Conservation (phyloP, 2,329 filamentous ascomycete genomes). For the Fusarium sp. region DNA sequence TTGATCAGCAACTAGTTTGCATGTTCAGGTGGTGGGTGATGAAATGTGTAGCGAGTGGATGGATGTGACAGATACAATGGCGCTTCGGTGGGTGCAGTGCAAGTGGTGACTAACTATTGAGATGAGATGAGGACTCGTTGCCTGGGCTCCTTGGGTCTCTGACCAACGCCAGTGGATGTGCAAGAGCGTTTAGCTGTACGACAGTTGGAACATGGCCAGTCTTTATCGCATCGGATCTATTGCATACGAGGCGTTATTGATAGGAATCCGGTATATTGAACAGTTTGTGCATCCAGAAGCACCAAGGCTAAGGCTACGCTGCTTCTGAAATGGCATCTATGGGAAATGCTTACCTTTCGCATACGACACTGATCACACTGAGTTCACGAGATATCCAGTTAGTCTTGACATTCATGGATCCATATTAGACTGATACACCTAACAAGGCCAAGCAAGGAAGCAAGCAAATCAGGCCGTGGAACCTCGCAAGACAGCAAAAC, state of each 20-base stretch:
- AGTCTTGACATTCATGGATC: not conserved
- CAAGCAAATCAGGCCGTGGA: not conserved
- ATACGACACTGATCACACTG: conserved; percentile 61
- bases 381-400: conserved; percentile 6
- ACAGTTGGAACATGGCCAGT: conserved; percentile 69
- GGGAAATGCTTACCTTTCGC: conserved; percentile 53
- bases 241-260: conserved; percentile 37
- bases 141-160: conserved; percentile 65
- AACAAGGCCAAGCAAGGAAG: not conserved
- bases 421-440: not conserved
- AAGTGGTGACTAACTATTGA: conserved; percentile 63
- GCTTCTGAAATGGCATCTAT: conserved; percentile 8
- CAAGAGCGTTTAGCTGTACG: conserved; percentile 64
- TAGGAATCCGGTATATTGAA: not conserved
- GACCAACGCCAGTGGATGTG: conserved; percentile 65
- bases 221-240: conserved; percentile 70
- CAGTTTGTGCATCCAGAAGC: conserved; percentile 1
- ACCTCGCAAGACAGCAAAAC: not conserved
- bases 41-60: not conserved
- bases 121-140: conserved; percentile 70
- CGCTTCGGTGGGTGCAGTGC: not conserved
- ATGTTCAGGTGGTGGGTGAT: conserved; percentile 1
- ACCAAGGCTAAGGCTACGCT: conserved; percentile 10
- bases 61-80: conserved; percentile 5
- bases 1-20: conserved; percentile 10